Conservation (phyloP, 2,329 filamentous ascomycete species). For the Venturia nashicola region DNA sequence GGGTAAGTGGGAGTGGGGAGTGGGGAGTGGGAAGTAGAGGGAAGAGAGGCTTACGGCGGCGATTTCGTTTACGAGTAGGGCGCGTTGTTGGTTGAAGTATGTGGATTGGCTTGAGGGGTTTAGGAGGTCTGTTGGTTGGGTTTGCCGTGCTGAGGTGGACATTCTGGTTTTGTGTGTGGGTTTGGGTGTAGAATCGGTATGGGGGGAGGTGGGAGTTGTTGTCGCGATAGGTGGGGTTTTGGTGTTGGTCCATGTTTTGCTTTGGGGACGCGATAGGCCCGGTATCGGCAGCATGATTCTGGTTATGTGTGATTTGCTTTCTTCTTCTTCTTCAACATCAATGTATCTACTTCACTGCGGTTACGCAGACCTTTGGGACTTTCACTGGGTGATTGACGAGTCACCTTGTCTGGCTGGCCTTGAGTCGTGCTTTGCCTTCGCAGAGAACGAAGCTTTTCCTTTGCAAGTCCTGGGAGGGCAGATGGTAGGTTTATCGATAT, state of each 20-base stretch:
- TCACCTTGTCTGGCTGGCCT: too few species aligned
- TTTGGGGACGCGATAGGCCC: not conserved
- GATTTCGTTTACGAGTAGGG: constrained; percentile 59
- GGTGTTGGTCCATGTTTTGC: not conserved
- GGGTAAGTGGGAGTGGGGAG: not conserved
- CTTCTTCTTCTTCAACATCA: too few species aligned
- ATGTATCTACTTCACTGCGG: too few species aligned
- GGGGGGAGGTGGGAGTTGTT: not conserved
- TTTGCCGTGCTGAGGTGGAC: not conserved
- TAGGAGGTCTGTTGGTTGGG: not conserved
- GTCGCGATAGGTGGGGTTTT: not conserved
- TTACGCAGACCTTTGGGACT: too few species aligned
- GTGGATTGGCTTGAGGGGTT: not conserved
- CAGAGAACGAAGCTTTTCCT: too few species aligned
- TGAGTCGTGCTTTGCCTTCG: too few species aligned
- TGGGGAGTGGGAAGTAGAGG: constrained; percentile 8
- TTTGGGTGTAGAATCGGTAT: not conserved
- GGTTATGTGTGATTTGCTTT: too few species aligned
- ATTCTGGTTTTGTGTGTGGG: not conserved
- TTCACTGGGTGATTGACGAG: too few species aligned
- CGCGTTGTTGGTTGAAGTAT: constrained; percentile 61
- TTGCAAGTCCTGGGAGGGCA: too few species aligned
- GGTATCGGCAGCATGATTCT: not conserved
- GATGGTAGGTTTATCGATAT: too few species aligned
- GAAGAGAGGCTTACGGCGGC: constrained; percentile 46